Percentiles rank a stretch among this genome's conserved stretches.
Evolutionary conservation across 768 basidiomycete genomes (phyloP).

Genomic region (Lactarius psammicola): DNA sequence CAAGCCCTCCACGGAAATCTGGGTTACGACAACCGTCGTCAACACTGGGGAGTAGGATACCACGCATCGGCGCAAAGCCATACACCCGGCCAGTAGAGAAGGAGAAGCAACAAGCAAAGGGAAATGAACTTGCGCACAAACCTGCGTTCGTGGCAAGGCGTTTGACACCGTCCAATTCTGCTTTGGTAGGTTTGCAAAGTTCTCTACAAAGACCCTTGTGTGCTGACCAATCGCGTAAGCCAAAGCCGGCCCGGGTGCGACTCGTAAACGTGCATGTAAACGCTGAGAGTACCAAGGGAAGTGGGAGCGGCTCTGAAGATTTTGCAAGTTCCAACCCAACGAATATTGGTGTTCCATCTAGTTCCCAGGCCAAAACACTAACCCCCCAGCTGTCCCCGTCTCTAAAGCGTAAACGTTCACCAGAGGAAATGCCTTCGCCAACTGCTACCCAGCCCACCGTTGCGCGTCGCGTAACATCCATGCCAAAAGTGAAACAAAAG

Average conservation of each 20-base stretch:
- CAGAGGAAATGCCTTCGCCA: constrained; percentile 7
- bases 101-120: constrained; percentile 17
- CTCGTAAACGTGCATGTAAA: constrained; percentile 22
- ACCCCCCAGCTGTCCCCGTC: constrained; percentile 22
- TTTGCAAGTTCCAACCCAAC: background rate
- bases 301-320: constrained; percentile 25
- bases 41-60: constrained; percentile 36
- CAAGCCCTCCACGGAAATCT: constrained; percentile 20
- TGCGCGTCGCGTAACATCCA: constrained; percentile 15
- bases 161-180: background rate
- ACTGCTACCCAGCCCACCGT: constrained; percentile 12
- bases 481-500: constrained; percentile 2
- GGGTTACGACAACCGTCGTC: constrained; percentile 34
- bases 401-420: constrained; percentile 23
- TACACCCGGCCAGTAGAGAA: constrained; percentile 32
- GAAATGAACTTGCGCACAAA: constrained; percentile 17
- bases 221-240: constrained; percentile 17
- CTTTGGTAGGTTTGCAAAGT: constrained; percentile 11
- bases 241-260: constrained; percentile 26
- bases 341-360: constrained; percentile 10
- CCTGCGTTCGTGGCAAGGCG: constrained; percentile 11
- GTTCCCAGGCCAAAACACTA: constrained; percentile 4
- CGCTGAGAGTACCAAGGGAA: constrained; percentile 1
- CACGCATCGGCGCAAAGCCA: constrained; percentile 37
- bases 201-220: background rate